These are phyloP conservation scores for Protea cynaroides DNA, from an alignment of 164 flowering plant genomes.

Conservation along the genomic window DNA sequence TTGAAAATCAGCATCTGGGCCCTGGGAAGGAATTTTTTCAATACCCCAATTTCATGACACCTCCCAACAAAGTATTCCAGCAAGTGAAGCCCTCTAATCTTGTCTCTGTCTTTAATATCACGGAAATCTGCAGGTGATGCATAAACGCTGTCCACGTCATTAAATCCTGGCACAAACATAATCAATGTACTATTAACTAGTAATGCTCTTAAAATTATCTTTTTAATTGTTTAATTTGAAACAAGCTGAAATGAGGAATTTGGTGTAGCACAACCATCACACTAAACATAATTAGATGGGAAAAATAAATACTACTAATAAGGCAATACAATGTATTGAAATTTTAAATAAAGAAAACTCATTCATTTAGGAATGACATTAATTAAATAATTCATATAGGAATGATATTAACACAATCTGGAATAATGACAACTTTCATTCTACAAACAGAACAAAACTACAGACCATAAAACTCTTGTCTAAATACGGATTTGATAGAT, in stretches of 20 bases:
- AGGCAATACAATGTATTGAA: too few relatives aligned
- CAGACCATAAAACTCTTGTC: too few relatives aligned
- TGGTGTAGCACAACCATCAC: too few relatives aligned
- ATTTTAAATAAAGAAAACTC: too few relatives aligned
- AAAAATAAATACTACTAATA: too few relatives aligned
- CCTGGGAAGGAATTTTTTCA: conserved; percentile 1
- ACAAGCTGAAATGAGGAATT: neutral
- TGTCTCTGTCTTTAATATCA: conserved; percentile 46
- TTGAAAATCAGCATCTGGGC: neutral
- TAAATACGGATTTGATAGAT: too few relatives aligned
- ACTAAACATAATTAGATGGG: too few relatives aligned
- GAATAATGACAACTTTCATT: too few relatives aligned
- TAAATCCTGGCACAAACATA: conserved; percentile 47
- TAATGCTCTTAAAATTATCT: neutral
- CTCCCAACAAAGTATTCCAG: conserved; percentile 70
- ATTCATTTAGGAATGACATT: too few relatives aligned
- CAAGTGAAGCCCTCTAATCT: conserved; percentile 70
- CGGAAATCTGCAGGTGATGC: conserved; percentile 87
- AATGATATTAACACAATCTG: too few relatives aligned
- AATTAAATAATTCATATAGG: too few relatives aligned
- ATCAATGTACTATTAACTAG: conserved; percentile 1
- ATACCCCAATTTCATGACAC: conserved; percentile 78
- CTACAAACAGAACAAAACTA: too few relatives aligned
- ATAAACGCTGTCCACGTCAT: conserved; percentile 81
- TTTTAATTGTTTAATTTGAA: neutral